These are phyloP conservation scores for Ceratocystis huliohia DNA, from an alignment of 2,329 filamentous ascomycete genomes.

Conservation along the genomic window DNA sequence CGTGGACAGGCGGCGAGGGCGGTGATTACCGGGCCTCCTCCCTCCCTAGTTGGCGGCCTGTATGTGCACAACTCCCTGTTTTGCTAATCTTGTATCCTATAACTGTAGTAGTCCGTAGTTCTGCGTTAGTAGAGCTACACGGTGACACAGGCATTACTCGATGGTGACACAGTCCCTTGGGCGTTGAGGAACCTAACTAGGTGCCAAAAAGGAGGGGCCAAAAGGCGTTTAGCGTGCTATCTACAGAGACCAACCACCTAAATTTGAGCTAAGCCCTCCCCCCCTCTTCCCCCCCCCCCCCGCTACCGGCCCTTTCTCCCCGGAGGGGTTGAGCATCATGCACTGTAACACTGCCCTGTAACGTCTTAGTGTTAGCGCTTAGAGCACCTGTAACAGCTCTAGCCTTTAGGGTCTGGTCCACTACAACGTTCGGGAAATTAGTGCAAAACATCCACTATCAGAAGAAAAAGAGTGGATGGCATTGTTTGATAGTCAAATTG, in stretches of 20 bases:
- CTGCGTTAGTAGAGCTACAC: background rate
- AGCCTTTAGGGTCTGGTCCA: background rate
- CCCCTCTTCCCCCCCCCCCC: background rate
- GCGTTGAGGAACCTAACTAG: background rate
- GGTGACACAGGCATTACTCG: conserved; percentile 4
- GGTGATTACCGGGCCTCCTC: background rate
- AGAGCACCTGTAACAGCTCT: background rate
- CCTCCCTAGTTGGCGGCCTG: background rate
- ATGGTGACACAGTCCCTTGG: background rate
- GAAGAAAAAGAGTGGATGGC: background rate
- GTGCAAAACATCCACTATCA: background rate
- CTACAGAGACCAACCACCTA: background rate
- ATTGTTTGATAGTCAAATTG: background rate
- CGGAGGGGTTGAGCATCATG: background rate
- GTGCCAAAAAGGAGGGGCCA: background rate
- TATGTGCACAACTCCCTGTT: background rate
- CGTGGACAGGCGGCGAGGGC: background rate
- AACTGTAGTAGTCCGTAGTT: background rate
- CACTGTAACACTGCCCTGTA: background rate
- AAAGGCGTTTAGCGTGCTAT: background rate
- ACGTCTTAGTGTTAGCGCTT: background rate
- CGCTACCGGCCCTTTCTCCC: background rate
- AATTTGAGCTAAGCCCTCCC: background rate
- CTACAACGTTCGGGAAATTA: background rate
- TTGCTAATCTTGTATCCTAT: background rate